Base-by-base conservation (phyloP, 345 rosid genomes). In the Kernera saxatilis region DNA sequence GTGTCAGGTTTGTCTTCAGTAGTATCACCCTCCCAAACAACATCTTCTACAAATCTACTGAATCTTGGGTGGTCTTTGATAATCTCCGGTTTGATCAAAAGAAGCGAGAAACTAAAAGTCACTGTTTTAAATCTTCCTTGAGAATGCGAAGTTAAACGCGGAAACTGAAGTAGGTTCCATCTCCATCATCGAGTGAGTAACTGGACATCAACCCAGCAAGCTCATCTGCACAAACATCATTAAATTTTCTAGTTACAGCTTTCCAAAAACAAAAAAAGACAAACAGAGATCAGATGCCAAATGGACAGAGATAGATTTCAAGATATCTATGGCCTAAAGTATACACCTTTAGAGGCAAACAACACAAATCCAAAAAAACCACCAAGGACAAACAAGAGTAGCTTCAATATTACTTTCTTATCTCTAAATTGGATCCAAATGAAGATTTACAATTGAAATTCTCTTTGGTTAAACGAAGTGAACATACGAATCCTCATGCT, bases 101-200 rank as follows among this genome's bases (percentile, higher is more conserved):
- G 48, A 40, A 63, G 25, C 4, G 25, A 52, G 63, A 72, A 64
- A 55, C 15, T 10, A 41, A 27, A 45, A 73, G 76, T 73, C 43
- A 55, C 33, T 36, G 50, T 36, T 36, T 55, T 53, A 0, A 32
- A 30, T 49, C 26, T 13, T 40, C 17, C 21, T 26, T 50, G 50
- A 49, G 59, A 37, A 26, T 17, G 49, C 22, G 27, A 35, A 33
- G 49, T 23, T 23, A 14, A 30, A 44, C 32, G 18, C 41, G 58
- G 29, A 60, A 61, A 43, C 6, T 27, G 39, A 40, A 21, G 32
- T 37, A 46, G 50, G 37, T 64, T 53, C 64, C 39, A 64, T 46
- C 77, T 73, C 50, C 71, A 72, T 72, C 77, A 72, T 72, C 40
- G 70, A 71, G 62, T 51, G 75, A 71, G 75, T 61, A 61, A 40